A percentile compares a stretch with the other conserved stretches of the same genome.
Evolutionary conservation across 345 rosid species (phyloP).

Genomic region (Ceriops decandra): DNA sequence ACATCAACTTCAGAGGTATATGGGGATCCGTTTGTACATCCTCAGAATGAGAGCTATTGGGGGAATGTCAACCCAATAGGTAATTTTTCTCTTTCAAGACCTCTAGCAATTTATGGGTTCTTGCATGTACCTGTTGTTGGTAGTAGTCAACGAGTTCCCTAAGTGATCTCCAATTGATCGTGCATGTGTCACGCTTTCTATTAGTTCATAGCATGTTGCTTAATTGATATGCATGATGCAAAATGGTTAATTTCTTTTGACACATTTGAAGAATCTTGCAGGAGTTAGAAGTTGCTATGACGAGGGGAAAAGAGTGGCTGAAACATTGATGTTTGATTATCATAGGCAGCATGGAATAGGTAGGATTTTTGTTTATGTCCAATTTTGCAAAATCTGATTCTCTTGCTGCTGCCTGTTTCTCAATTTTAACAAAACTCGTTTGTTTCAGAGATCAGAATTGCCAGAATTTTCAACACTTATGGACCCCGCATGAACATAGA

Average conservation of each 20-base stretch:
- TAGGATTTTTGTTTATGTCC: slow-evolving; percentile 10
- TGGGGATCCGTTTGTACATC: slow-evolving; percentile 92
- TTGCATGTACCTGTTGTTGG: too few relatives aligned
- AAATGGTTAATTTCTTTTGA: neutral
- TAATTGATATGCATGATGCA: too few relatives aligned
- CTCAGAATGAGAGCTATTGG: slow-evolving; percentile 87
- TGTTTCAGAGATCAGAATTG: slow-evolving; percentile 66
- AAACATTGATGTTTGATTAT: slow-evolving; percentile 93
- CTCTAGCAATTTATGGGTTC: too few relatives aligned
- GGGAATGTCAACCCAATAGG: slow-evolving; percentile 98
- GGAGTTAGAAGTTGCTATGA: slow-evolving; percentile 96
- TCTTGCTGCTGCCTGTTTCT: neutral
- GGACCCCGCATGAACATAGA: slow-evolving; percentile 97
- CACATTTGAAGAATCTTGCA: slow-evolving; percentile 16
- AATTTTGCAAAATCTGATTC: neutral
- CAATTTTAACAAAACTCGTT: neutral
- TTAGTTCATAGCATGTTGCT: too few relatives aligned
- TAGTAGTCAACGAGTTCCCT: too few relatives aligned
- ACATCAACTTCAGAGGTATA: slow-evolving; percentile 95
- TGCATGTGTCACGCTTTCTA: too few relatives aligned
- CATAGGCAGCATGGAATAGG: slow-evolving; percentile 94
- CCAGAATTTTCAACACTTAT: slow-evolving; percentile 91
- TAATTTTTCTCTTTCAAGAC: slow-evolving; percentile 18
- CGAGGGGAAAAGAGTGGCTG: slow-evolving; percentile 93
- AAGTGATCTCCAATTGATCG: too few relatives aligned